These are phyloP conservation scores for Plasmodium gaboni DNA, from an alignment of 169 alveolate species.

Conservation along the genomic window DNA sequence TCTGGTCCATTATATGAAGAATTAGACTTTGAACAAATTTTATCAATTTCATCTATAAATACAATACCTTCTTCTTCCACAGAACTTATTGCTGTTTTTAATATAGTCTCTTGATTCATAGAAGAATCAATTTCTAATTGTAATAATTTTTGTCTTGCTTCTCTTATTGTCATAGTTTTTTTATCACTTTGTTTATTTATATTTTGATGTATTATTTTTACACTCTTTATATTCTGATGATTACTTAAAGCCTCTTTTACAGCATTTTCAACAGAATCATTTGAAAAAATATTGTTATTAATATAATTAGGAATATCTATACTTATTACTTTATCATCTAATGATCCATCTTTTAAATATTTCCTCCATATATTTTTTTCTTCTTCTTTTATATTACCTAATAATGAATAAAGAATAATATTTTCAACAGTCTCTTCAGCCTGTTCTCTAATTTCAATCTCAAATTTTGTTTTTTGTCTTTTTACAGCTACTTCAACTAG, in stretches of 20 bases:
- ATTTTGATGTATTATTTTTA: constrained; percentile 65
- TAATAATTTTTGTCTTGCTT: constrained; percentile 78
- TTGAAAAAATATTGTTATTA: constrained; percentile 50
- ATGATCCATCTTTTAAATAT: constrained; percentile 81
- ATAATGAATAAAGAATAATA: constrained; percentile 81
- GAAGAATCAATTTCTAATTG: constrained; percentile 77
- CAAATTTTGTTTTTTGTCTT: constrained; percentile 66
- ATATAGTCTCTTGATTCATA: constrained; percentile 80
- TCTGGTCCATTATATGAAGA: constrained; percentile 84
- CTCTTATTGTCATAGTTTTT: constrained; percentile 77
- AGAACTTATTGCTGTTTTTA: constrained; percentile 84
- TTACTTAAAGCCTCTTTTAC: constrained; percentile 68
- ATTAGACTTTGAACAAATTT: constrained; percentile 84
- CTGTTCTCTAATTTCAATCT: constrained; percentile 70
- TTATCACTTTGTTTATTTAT: constrained; percentile 75
- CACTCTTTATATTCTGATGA: constrained; percentile 72
- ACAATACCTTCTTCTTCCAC: constrained; percentile 92
- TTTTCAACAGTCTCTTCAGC: constrained; percentile 84
- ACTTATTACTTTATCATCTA: constrained; percentile 82
- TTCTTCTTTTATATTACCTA: constrained; percentile 82
- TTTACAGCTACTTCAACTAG: constrained; percentile 77
- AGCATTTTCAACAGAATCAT: constrained; percentile 66
- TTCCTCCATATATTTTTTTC: constrained; percentile 82
- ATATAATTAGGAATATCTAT: constrained; percentile 80
- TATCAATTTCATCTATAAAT: constrained; percentile 93